These are phyloP conservation scores for Yarrowia sp. DNA, from an alignment of 805 yeast species.

Conservation along the genomic window DNA sequence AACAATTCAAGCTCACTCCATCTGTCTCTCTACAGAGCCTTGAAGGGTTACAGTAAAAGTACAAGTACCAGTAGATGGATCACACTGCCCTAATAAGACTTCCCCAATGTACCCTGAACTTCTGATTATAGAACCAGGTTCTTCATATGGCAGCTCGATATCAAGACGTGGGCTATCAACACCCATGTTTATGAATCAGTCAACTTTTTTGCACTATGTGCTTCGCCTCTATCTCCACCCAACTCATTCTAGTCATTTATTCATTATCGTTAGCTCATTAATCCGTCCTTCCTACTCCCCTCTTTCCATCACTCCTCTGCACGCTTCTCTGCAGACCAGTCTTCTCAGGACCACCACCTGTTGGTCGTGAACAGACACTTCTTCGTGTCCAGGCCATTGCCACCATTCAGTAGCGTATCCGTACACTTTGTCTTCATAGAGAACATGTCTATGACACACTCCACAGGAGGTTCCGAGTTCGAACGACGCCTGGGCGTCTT, in stretches of 20 bases:
- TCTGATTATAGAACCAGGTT: too few species aligned
- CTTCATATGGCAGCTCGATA: too few species aligned
- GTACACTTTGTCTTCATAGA: constrained; percentile 42
- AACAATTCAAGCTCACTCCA: too few species aligned
- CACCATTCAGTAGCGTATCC: constrained; percentile 50
- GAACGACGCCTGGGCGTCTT: constrained; percentile 43
- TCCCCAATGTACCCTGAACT: too few species aligned
- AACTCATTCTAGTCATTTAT: not conserved
- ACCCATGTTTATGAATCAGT: too few species aligned
- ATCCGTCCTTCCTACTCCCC: not conserved
- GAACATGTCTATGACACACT: constrained; percentile 45
- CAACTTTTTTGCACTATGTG: too few species aligned
- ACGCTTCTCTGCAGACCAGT: constrained; percentile 41
- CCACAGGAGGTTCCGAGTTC: constrained; percentile 45
- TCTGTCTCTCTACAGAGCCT: too few species aligned
- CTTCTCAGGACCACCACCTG: constrained; percentile 41
- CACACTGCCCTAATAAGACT: too few species aligned
- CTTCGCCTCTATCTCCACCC: too few species aligned
- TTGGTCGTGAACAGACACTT: not conserved
- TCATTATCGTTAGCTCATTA: constrained; percentile 22
- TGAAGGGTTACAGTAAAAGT: too few species aligned
- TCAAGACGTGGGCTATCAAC: too few species aligned
- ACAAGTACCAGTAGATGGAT: too few species aligned
- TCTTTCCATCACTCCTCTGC: not conserved
- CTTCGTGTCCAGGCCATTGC: constrained; percentile 42